Conservation (phyloP, 1,284 basidiomycete genomes). For the Heliocybe sulcata region DNA sequence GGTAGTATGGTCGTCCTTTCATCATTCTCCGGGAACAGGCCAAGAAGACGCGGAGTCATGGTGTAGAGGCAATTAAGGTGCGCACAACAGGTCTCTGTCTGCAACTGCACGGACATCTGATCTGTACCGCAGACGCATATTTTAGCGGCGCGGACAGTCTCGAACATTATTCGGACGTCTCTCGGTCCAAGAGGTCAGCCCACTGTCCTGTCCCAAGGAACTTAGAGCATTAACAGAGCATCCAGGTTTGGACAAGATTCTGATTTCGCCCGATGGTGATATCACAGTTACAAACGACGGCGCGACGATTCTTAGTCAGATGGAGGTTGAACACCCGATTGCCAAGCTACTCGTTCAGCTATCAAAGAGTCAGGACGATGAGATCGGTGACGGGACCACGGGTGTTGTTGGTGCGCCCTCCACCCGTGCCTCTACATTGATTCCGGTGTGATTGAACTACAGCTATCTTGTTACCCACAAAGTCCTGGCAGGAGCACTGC, state of each 20-base stretch:
- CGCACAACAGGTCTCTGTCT: conserved; percentile 11
- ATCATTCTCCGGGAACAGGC: conserved; percentile 96
- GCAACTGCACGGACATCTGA: not conserved
- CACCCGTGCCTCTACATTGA: not conserved
- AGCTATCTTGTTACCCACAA: conserved; percentile 1
- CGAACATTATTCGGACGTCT: conserved; percentile 94
- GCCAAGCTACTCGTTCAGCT: conserved; percentile 96
- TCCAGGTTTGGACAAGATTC: conserved; percentile 94
- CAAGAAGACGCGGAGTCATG: conserved; percentile 92
- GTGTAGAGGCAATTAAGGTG: conserved; percentile 94
- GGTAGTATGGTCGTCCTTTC: conserved; percentile 91
- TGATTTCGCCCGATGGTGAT: conserved; percentile 97
- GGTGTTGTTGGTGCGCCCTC: conserved; percentile 87
- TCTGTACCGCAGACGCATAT: conserved; percentile 81
- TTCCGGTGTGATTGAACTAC: conserved; percentile 9
- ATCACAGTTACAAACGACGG: conserved; percentile 99
- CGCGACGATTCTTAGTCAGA: conserved; percentile 91
- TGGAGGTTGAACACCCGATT: conserved; percentile 99
- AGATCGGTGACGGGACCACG: conserved; percentile 98
- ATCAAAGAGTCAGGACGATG: conserved; percentile 97
- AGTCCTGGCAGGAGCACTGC: conserved; percentile 95
- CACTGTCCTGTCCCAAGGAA: conserved; percentile 1
- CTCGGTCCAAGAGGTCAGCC: conserved; percentile 82
- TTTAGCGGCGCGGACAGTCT: conserved; percentile 86
- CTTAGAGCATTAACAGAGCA: conserved; percentile 4